Percentiles rank a stretch among this genome's conserved stretches.
Conservation (phyloP, 352 stramenopile species). For the Globisporangium alternatum region DNA sequence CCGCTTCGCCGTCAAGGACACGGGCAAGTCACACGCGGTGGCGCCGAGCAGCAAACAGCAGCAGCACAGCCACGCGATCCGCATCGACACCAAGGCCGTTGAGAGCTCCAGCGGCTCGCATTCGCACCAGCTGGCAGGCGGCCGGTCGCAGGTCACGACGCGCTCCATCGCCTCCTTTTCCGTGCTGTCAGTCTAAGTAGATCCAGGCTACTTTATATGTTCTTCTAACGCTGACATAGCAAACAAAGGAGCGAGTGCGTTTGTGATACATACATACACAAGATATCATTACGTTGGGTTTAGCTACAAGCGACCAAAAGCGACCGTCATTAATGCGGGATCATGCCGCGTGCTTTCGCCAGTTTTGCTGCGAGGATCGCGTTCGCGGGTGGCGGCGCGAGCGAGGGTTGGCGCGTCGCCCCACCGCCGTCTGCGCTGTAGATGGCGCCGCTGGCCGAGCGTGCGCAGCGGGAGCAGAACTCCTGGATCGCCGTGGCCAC, state of each 20-base stretch:
- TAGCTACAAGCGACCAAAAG: background rate
- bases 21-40: conserved; percentile 21
- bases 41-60: conserved; percentile 26
- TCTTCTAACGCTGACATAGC: conserved; percentile 1
- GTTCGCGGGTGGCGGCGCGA: conserved; percentile 21
- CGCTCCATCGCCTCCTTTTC: conserved; percentile 43
- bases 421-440: conserved; percentile 24
- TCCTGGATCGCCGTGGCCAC: conserved; percentile 62
- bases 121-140: conserved; percentile 11
- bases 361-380: conserved; percentile 47
- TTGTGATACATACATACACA: background rate
- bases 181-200: conserved; percentile 29
- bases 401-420: conserved; percentile 23
- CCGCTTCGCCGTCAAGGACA: conserved; percentile 59
- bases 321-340: conserved; percentile 32
- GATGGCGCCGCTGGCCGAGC: conserved; percentile 33
- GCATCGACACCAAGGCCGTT: conserved; percentile 42
- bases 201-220: background rate
- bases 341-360: conserved; percentile 56
- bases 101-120: conserved; percentile 26
- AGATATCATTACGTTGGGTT: background rate
- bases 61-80: conserved; percentile 47
- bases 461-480: conserved; percentile 55
- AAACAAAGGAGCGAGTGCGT: background rate
- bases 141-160: conserved; percentile 35